Evolutionary conservation across 2,329 filamentous ascomycete genomes (phyloP).

Genomic region (Beauveria rudraprayagi): DNA sequence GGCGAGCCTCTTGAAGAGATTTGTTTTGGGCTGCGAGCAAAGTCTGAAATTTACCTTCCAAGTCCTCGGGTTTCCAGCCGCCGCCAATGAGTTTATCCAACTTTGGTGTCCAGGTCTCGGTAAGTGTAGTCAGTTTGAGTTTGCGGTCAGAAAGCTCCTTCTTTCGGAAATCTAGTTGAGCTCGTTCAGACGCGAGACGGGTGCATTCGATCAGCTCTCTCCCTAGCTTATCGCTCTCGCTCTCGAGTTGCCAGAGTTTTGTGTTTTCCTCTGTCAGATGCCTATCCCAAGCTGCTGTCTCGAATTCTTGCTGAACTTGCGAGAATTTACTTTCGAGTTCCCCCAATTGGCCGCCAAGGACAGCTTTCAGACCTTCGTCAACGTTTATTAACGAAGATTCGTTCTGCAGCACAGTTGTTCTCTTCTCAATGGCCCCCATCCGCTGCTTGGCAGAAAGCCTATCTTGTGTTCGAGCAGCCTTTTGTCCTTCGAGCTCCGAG

Average conservation of each 20-base stretch:
- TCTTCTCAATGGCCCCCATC: slow-evolving; percentile 65
- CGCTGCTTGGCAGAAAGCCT: slow-evolving; percentile 67
- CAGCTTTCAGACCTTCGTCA: slow-evolving; percentile 76
- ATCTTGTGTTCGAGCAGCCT: slow-evolving; percentile 63
- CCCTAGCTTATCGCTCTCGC: slow-evolving; percentile 62
- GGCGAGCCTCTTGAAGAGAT: slow-evolving; percentile 56
- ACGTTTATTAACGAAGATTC: slow-evolving; percentile 66
- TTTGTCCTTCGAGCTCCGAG: slow-evolving; percentile 65
- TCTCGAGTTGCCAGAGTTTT: slow-evolving; percentile 61
- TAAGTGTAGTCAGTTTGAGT: slow-evolving; percentile 69
- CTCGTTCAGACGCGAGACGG: slow-evolving; percentile 70
- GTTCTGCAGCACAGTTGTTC: slow-evolving; percentile 56
- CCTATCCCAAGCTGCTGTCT: slow-evolving; percentile 58
- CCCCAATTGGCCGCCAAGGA: slow-evolving; percentile 64
- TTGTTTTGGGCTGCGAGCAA: slow-evolving; percentile 49
- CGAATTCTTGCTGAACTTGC: slow-evolving; percentile 54
- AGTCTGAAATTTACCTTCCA: slow-evolving; percentile 65
- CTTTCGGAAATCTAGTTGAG: slow-evolving; percentile 73
- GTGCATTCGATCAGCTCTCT: slow-evolving; percentile 79
- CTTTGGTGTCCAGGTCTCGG: slow-evolving; percentile 63
- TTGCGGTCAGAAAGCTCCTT: slow-evolving; percentile 70
- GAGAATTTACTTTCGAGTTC: slow-evolving; percentile 59
- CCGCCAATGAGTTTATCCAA: slow-evolving; percentile 55
- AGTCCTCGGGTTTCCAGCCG: slow-evolving; percentile 59
- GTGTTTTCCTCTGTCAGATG: slow-evolving; percentile 60